A percentile compares a stretch with the other conserved stretches of the same genome.
These are phyloP conservation scores for Erucastrum elatum DNA, from an alignment of 345 rosid genomes.

Conservation along the genomic window DNA sequence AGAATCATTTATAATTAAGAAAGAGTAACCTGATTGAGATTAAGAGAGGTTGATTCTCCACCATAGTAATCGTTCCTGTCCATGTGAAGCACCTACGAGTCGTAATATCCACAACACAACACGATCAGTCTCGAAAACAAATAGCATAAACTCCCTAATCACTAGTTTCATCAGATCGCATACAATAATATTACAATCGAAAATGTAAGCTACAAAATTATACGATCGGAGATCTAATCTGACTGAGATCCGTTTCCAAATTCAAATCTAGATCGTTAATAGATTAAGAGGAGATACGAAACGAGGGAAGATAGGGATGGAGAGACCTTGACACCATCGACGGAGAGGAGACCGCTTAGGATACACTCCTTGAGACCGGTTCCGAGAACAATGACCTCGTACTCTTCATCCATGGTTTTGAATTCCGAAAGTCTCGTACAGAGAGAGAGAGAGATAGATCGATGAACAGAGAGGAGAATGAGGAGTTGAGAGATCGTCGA, in stretches of 20 bases:
- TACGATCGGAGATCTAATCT: constrained; percentile 28
- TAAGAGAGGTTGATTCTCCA: constrained; percentile 83
- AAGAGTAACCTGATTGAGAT: constrained; percentile 66
- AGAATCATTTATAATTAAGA: no score
- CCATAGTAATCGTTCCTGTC: constrained; percentile 88
- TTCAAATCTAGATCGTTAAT: neutral
- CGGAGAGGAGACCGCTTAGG: constrained; percentile 93
- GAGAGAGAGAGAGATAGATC: constrained; percentile 17
- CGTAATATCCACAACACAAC: neutral
- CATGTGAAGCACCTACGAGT: constrained; percentile 75
- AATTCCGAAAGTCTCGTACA: constrained; percentile 13
- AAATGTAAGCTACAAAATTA: constrained; percentile 9
- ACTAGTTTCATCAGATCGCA: neutral
- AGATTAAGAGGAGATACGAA: neutral
- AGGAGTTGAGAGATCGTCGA: constrained; percentile 25
- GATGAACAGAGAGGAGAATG: neutral
- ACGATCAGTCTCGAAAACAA: neutral
- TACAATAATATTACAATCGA: neutral
- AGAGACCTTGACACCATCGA: constrained; percentile 85
- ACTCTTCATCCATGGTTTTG: constrained; percentile 86
- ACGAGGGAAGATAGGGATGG: neutral
- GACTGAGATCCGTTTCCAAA: constrained; percentile 8
- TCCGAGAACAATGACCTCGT: constrained; percentile 88
- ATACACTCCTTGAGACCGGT: constrained; percentile 97
- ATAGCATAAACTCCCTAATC: neutral